Evolutionary conservation across 345 rosid genomes (phyloP).

Genomic region (Mercurialis annua): DNA sequence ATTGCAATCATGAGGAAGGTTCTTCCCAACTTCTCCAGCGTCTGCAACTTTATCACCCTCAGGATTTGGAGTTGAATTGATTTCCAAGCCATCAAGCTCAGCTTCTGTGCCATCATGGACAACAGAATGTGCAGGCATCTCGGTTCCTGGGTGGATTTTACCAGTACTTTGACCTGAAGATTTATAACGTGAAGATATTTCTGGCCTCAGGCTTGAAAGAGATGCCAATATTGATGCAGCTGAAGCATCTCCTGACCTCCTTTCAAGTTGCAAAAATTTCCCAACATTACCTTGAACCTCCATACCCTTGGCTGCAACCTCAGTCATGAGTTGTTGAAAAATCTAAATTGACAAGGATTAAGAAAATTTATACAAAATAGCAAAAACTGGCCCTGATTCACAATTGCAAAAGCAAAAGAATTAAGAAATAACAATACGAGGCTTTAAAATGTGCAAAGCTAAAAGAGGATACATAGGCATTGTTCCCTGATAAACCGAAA

Average conservation of each 20-base stretch:
- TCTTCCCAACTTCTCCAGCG: slow-evolving; percentile 45
- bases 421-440: slow-evolving; percentile 12
- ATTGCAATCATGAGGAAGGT: slow-evolving; percentile 50
- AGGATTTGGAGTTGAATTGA: slow-evolving; percentile 41
- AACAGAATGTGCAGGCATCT: slow-evolving; percentile 48
- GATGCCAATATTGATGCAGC: slow-evolving; percentile 77
- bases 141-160: slow-evolving; percentile 47
- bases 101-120: slow-evolving; percentile 48
- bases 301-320: slow-evolving; percentile 49
- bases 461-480: slow-evolving; percentile 80
- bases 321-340: slow-evolving; percentile 60
- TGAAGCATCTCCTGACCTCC: slow-evolving; percentile 68
- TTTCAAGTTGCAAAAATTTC: slow-evolving; percentile 49
- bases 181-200: slow-evolving; percentile 49
- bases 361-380: slow-evolving; percentile 34
- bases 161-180: slow-evolving; percentile 41
- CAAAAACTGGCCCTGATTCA: slow-evolving; percentile 7
- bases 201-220: slow-evolving; percentile 55
- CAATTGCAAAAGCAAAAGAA: neutral
- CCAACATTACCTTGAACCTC: slow-evolving; percentile 49
- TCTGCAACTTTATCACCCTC: slow-evolving; percentile 62
- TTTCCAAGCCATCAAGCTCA: slow-evolving; percentile 58
- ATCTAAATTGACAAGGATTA: slow-evolving; percentile 46
- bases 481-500: slow-evolving; percentile 54
- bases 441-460: neutral